These are phyloP conservation scores for Acacia melanoxylon DNA, from an alignment of 306 rosid genomes.

Conservation along the genomic window DNA sequence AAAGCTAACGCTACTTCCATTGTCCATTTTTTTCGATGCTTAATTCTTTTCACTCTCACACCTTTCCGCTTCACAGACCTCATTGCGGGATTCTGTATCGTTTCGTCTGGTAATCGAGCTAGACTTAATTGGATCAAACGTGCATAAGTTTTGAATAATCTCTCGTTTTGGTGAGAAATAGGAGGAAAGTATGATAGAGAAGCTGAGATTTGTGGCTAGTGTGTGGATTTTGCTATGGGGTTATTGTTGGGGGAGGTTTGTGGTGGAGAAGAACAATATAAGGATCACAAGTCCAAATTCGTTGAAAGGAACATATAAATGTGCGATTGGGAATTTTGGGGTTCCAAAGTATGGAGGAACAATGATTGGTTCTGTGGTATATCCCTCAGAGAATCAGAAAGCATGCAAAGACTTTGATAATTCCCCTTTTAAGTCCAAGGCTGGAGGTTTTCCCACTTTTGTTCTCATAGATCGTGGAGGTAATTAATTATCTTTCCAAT, in stretches of 20 bases:
- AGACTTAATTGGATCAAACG: neutral
- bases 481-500: slow-evolving; percentile 27
- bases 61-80: slow-evolving; percentile 23
- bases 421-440: slow-evolving; percentile 62
- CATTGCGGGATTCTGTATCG: neutral
- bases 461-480: slow-evolving; percentile 96
- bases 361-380: slow-evolving; percentile 67
- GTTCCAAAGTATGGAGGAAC: slow-evolving; percentile 94
- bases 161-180: slow-evolving; percentile 12
- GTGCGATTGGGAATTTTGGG: slow-evolving; percentile 98
- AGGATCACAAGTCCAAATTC: slow-evolving; percentile 65
- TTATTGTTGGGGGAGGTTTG: slow-evolving; percentile 67
- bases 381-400: slow-evolving; percentile 77
- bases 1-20: neutral
- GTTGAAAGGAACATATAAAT: slow-evolving; percentile 65
- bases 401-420: slow-evolving; percentile 70
- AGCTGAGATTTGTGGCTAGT: slow-evolving; percentile 40
- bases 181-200: slow-evolving; percentile 43
- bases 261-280: slow-evolving; percentile 95
- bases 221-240: slow-evolving; percentile 58
- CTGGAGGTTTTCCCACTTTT: slow-evolving; percentile 78
- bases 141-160: neutral
- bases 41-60: slow-evolving; percentile 9
- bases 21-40: slow-evolving; percentile 42
- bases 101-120: neutral